Conservation (phyloP, 2,329 filamentous ascomycete genomes). For the Metarhizium humberi region DNA sequence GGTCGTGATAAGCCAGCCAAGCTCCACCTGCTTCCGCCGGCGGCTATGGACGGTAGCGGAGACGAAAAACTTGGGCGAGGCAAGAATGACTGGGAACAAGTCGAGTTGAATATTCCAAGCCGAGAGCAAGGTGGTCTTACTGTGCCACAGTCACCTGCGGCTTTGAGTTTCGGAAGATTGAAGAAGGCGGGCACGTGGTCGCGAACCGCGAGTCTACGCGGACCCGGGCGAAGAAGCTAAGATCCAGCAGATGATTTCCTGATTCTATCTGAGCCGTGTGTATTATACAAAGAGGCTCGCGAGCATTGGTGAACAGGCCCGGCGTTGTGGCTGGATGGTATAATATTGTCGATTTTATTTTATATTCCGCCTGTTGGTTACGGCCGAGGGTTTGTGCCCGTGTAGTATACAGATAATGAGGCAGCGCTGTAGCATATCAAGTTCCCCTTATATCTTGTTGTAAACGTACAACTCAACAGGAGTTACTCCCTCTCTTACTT, state of each 20-base stretch:
- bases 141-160: slow-evolving; percentile 23
- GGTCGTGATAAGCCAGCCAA: slow-evolving; percentile 11
- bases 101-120: slow-evolving; percentile 14
- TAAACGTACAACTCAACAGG: too few species aligned
- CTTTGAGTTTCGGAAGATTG: slow-evolving; percentile 40
- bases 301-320: too few species aligned
- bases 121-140: slow-evolving; percentile 11
- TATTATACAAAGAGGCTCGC: neutral
- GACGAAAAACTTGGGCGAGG: slow-evolving; percentile 15
- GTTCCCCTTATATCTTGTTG: too few species aligned
- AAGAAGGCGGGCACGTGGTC: slow-evolving; percentile 39
- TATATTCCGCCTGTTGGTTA: too few species aligned
- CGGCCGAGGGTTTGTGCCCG: too few species aligned
- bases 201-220: slow-evolving; percentile 31
- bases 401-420: too few species aligned
- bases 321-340: too few species aligned
- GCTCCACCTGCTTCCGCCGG: slow-evolving; percentile 17
- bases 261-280: neutral
- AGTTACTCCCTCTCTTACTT: too few species aligned
- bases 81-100: slow-evolving; percentile 18
- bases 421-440: too few species aligned
- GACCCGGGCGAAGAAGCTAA: slow-evolving; percentile 16
- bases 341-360: too few species aligned
- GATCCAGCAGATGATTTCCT: neutral
- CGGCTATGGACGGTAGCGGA: slow-evolving; percentile 19